phyloP scores from a whole-genome alignment of 2,329 filamentous ascomycete species.

The Metarhizium rileyi region DNA sequence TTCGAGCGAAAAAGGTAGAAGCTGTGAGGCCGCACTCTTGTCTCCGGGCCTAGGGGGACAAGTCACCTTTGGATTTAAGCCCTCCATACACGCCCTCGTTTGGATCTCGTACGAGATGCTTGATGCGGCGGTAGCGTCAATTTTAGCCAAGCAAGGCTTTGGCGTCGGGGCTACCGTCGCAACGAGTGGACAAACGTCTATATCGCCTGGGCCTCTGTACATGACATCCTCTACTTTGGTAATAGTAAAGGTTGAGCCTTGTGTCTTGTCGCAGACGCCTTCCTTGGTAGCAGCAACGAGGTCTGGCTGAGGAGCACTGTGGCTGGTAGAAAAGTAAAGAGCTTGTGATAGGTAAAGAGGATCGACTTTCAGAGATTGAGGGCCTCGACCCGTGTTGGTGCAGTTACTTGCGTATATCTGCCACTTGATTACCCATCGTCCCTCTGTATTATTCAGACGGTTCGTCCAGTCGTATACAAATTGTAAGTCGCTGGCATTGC shows the following conservation, averaged over 20 bases:
- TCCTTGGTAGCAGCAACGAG: slow-evolving; percentile 8
- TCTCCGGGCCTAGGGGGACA: not conserved
- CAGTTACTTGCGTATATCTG: not conserved
- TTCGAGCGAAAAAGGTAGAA: not conserved
- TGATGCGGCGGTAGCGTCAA: slow-evolving; percentile 3
- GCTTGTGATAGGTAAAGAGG: not conserved
- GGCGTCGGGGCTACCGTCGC: not conserved
- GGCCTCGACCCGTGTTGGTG: not conserved
- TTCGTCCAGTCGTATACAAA: not conserved
- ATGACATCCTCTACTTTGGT: not conserved
- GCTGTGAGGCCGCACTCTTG: not conserved
- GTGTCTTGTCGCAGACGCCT: slow-evolving; percentile 9
- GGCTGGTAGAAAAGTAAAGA: not conserved
- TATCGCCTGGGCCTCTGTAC: not conserved
- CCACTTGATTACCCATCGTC: not conserved
- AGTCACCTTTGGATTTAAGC: not conserved
- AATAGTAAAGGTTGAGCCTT: not conserved
- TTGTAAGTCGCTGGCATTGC: not conserved
- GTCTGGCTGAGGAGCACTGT: not conserved
- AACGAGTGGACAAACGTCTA: not conserved
- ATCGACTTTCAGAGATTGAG: not conserved
- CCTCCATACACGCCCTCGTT: not conserved
- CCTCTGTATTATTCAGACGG: not conserved
- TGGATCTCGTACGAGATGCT: not conserved
- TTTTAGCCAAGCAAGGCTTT: slow-evolving; percentile 5